Percentiles rank a stretch among this genome's conserved stretches.
phyloP scores from a whole-genome alignment of 768 basidiomycete species.

The Pleurotus tuoliensis region DNA sequence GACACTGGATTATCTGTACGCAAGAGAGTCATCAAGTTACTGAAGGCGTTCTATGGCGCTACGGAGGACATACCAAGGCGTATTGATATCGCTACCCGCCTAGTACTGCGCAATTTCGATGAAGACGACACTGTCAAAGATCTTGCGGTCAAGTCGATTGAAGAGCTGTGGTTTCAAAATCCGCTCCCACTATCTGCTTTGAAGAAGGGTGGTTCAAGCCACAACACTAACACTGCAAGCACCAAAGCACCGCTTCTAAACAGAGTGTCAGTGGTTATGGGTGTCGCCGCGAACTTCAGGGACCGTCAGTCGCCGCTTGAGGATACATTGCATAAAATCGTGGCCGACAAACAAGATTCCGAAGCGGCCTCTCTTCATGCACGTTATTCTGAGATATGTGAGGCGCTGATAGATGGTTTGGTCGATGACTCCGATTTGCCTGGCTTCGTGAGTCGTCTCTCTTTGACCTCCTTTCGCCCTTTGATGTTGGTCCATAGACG shows the following conservation, averaged over 20 bases:
- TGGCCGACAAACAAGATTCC: conserved; percentile 61
- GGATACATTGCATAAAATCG: conserved; percentile 79
- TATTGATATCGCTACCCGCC: conserved; percentile 76
- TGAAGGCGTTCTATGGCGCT: conserved; percentile 75
- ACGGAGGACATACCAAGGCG: conserved; percentile 56
- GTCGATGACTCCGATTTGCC: conserved; percentile 83
- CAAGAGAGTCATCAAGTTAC: conserved; percentile 93
- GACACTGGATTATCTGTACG: conserved; percentile 93
- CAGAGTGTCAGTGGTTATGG: conserved; percentile 83
- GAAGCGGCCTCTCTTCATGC: conserved; percentile 53
- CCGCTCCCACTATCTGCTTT: conserved; percentile 25
- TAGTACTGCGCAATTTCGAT: conserved; percentile 83
- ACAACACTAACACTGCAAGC: conserved; percentile 35
- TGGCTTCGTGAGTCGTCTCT: conserved; percentile 56
- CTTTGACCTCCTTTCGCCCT: neutral
- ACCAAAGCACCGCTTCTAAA: conserved; percentile 54
- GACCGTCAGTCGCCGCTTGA: conserved; percentile 84
- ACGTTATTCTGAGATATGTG: conserved; percentile 80
- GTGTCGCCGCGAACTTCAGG: conserved; percentile 75
- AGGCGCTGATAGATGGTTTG: conserved; percentile 80
- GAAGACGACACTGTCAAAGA: conserved; percentile 97
- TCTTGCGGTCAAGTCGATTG: conserved; percentile 82
- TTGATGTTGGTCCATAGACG: conserved; percentile 42
- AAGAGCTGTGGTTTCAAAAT: conserved; percentile 84
- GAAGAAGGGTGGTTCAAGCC: conserved; percentile 27